phyloP scores from a whole-genome alignment of 2,329 filamentous ascomycete species.

The Ceratocystis eucalypticola region DNA sequence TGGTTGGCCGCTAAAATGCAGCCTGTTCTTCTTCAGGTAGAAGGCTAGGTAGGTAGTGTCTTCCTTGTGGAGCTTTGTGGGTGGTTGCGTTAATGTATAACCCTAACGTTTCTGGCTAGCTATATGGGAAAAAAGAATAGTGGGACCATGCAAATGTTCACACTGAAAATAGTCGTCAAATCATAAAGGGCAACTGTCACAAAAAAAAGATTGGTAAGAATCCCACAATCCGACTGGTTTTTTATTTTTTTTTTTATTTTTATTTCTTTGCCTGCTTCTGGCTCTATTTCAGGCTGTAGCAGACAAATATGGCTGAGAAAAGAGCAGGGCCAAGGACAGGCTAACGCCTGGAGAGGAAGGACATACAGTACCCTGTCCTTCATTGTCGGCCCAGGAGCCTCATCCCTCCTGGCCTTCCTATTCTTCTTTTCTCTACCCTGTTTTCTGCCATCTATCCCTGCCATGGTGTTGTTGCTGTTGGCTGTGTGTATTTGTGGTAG shows the following conservation, averaged over 20 bases:
- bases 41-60: too few relatives aligned
- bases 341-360: not conserved
- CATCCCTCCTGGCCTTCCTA: not conserved
- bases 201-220: too few relatives aligned
- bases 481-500: not conserved
- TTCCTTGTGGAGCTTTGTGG: too few relatives aligned
- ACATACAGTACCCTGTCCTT: not conserved
- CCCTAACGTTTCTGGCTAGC: not conserved
- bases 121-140: not conserved
- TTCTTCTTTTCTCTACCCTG: not conserved
- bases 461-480: not conserved
- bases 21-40: too few relatives aligned
- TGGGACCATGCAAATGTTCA: not conserved
- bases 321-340: not conserved
- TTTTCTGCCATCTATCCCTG: constrained; percentile 14
- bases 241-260: not conserved
- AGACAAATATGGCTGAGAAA: not conserved
- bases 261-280: not conserved
- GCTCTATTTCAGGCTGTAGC: not conserved
- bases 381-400: not conserved
- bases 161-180: too few relatives aligned
- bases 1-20: too few relatives aligned
- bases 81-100: not conserved
- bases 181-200: too few relatives aligned
- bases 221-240: not conserved